These are phyloP conservation scores for Penicillium paxilli DNA, from an alignment of 495 filamentous ascomycete genomes.

Conservation along the genomic window DNA sequence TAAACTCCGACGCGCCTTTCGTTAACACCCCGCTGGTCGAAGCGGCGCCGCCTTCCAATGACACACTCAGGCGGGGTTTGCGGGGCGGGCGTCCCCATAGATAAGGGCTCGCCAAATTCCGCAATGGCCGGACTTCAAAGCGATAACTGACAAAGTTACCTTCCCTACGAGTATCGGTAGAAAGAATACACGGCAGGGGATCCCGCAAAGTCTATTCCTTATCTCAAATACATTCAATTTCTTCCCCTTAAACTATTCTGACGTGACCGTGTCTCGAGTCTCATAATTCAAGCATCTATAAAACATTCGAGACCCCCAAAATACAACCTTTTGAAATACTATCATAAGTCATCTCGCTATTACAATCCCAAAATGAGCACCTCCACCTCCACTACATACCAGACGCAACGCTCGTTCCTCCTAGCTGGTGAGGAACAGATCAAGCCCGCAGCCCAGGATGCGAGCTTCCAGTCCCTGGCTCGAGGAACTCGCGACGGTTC, in stretches of 20 bases:
- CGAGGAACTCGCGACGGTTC: conserved; percentile 41
- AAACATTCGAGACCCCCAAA: too few relatives aligned
- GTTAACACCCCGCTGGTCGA: not conserved
- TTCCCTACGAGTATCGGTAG: not conserved
- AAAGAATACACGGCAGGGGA: not conserved
- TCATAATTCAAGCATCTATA: not conserved
- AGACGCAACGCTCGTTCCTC: conserved; percentile 16
- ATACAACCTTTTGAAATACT: too few relatives aligned
- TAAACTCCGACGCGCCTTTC: conserved; percentile 2
- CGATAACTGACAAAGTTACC: not conserved
- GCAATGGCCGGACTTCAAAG: not conserved
- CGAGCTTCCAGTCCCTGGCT: conserved; percentile 39
- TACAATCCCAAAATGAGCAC: conserved; percentile 27
- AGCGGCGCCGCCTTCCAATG: conserved; percentile 15
- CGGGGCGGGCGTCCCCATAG: conserved; percentile 7
- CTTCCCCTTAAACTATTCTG: not conserved
- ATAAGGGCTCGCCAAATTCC: conserved; percentile 16
- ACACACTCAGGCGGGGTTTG: conserved; percentile 14
- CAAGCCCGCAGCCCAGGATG: conserved; percentile 23
- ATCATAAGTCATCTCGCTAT: too few relatives aligned
- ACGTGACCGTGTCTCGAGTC: not conserved
- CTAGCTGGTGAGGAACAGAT: conserved; percentile 24
- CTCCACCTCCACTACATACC: conserved; percentile 16
- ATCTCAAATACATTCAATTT: not conserved
- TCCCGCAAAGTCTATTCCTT: not conserved